Conservation (phyloP, 768 basidiomycete genomes). For the Termitomyces eurrhizus region DNA sequence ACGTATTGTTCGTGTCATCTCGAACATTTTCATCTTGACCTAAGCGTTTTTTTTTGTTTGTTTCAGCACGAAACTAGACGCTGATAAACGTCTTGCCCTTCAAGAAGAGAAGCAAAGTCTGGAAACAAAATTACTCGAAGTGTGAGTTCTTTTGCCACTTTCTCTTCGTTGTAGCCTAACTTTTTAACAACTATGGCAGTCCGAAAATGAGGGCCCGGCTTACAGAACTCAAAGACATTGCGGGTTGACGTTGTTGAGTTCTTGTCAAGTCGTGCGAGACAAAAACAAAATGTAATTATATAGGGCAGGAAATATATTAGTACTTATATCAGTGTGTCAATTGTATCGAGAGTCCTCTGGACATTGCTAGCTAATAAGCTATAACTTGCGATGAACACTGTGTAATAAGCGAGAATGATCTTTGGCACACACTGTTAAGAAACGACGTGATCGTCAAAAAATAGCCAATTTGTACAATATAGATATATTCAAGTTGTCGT, state of each 20-base stretch:
- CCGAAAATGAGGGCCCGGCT: conserved; percentile 81
- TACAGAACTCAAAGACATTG: conserved; percentile 52
- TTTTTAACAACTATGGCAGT: conserved; percentile 30
- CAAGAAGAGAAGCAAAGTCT: conserved; percentile 93
- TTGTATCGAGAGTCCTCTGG: too few relatives aligned
- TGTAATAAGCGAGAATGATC: too few relatives aligned
- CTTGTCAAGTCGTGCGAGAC: too few relatives aligned
- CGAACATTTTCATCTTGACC: neutral
- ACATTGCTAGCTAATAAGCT: too few relatives aligned
- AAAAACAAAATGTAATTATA: neutral
- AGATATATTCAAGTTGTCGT: too few relatives aligned
- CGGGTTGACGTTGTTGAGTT: conserved; percentile 6
- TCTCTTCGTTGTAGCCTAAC: neutral
- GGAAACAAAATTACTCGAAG: conserved; percentile 81
- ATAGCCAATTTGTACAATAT: too few relatives aligned
- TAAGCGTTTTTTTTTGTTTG: conserved; percentile 9
- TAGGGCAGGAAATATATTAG: neutral
- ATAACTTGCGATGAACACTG: too few relatives aligned
- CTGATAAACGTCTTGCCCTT: conserved; percentile 82
- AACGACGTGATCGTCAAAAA: too few relatives aligned
- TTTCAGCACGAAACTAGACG: conserved; percentile 79
- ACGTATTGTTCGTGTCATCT: conserved; percentile 73
- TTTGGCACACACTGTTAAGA: too few relatives aligned
- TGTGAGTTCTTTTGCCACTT: conserved; percentile 46
- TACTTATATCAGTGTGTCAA: too few relatives aligned